phyloP scores from a whole-genome alignment of 768 basidiomycete species.

The Hypholoma fasciculare region DNA sequence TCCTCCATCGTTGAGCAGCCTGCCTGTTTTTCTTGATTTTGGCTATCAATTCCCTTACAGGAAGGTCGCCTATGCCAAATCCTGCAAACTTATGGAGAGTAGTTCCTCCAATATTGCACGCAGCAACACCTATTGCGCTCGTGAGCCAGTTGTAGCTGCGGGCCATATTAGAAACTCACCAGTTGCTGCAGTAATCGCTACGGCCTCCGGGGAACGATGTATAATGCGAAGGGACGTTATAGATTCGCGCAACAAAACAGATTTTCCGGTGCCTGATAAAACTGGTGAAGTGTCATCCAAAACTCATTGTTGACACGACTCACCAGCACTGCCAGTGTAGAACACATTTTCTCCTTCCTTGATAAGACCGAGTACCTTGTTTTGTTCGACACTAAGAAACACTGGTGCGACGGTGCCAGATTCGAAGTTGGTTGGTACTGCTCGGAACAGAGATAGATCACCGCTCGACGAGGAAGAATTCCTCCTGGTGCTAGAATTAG shows the following conservation, averaged over 20 bases:
- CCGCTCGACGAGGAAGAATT: background rate
- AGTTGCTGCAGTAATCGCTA: slow-evolving; percentile 94
- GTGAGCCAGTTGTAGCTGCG: background rate
- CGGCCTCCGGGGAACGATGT: slow-evolving; percentile 58
- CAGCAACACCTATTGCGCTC: slow-evolving; percentile 72
- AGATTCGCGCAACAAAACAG: slow-evolving; percentile 90
- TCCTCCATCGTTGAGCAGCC: slow-evolving; percentile 73
- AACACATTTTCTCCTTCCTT: slow-evolving; percentile 76
- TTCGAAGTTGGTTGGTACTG: background rate
- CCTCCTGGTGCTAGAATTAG: background rate
- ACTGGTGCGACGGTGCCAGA: background rate
- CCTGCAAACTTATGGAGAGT: slow-evolving; percentile 97
- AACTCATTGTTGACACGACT: slow-evolving; percentile 19
- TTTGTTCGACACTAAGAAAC: slow-evolving; percentile 83
- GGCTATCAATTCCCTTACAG: slow-evolving; percentile 54
- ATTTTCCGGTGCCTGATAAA: slow-evolving; percentile 88
- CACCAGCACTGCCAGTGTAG: slow-evolving; percentile 97
- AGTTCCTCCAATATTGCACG: slow-evolving; percentile 95
- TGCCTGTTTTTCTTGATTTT: slow-evolving; percentile 87
- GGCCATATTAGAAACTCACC: slow-evolving; percentile 40
- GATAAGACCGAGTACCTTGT: slow-evolving; percentile 78
- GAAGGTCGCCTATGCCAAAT: slow-evolving; percentile 79
- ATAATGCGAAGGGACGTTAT: slow-evolving; percentile 70
- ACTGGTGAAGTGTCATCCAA: background rate
- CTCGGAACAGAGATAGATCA: background rate